These are phyloP conservation scores for Lagenaria siceraria DNA, from an alignment of 306 rosid genomes.

Conservation along the genomic window DNA sequence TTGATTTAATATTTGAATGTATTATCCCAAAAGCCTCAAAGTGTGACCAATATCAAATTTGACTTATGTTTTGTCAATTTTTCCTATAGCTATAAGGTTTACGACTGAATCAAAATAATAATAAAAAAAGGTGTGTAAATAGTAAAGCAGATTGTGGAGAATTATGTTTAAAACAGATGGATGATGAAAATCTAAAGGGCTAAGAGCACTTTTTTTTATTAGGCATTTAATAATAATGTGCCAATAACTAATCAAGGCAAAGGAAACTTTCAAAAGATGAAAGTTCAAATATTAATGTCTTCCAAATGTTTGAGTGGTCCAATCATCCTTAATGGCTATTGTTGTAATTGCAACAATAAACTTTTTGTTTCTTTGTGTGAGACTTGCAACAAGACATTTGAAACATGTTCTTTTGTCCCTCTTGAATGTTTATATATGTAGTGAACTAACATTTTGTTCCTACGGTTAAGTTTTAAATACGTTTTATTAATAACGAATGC, in stretches of 20 bases:
- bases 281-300: no score
- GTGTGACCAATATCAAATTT: neutral
- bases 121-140: neutral
- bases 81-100: neutral
- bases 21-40: no score
- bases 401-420: neutral
- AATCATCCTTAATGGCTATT: neutral
- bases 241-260: neutral
- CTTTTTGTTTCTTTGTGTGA: no score
- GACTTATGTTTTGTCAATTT: neutral
- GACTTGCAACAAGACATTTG: neutral
- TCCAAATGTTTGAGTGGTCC: neutral
- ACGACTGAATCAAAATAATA: neutral
- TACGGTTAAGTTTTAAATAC: neutral
- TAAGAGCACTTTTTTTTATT: neutral
- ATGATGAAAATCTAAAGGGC: neutral
- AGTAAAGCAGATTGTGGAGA: neutral
- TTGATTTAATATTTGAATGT: no score
- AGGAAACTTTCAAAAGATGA: neutral
- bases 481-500: no score
- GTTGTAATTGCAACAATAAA: neutral
- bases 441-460: neutral
- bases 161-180: neutral
- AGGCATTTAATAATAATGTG: neutral
- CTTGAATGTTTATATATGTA: neutral